phyloP scores from a whole-genome alignment of 352 stramenopile genomes.

The Globisporangium canariense region DNA sequence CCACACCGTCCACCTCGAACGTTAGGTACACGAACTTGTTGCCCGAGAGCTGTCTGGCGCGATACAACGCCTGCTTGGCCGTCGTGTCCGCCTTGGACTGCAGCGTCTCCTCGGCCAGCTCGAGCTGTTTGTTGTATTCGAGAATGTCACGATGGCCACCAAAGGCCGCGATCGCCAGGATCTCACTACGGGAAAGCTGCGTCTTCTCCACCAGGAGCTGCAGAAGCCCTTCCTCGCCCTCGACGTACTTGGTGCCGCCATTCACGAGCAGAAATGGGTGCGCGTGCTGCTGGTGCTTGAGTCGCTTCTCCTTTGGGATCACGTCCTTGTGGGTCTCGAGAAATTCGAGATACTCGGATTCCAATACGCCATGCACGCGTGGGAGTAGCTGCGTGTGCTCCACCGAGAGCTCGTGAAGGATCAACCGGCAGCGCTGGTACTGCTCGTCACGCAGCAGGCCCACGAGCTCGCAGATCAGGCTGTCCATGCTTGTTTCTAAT shows the following conservation, averaged over 20 bases:
- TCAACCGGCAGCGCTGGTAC: constrained; percentile 56
- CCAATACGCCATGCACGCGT: constrained; percentile 41
- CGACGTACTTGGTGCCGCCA: constrained; percentile 33
- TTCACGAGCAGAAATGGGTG: constrained; percentile 55
- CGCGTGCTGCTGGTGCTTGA: constrained; percentile 26
- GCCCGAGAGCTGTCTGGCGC: constrained; percentile 41
- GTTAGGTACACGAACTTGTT: constrained; percentile 59
- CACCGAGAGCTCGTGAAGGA: constrained; percentile 57
- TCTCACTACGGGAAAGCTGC: constrained; percentile 42
- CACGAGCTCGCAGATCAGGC: constrained; percentile 49
- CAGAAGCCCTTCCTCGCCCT: constrained; percentile 56
- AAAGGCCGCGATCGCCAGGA: constrained; percentile 57
- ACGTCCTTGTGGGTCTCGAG: constrained; percentile 28
- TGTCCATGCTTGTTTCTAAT: constrained; percentile 6
- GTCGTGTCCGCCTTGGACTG: constrained; percentile 43
- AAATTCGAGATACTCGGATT: constrained; percentile 53
- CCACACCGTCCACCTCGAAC: constrained; percentile 59
- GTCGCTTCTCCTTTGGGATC: constrained; percentile 28
- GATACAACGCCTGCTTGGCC: constrained; percentile 38
- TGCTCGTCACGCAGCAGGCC: constrained; percentile 50
- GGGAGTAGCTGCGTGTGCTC: constrained; percentile 49
- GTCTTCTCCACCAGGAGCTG: constrained; percentile 50
- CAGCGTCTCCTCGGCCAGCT: constrained; percentile 44
- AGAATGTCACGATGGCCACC: constrained; percentile 22
- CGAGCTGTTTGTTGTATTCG: constrained; percentile 25